A percentile compares a stretch with the other conserved stretches of the same genome.
These are phyloP conservation scores for Pezicula carpinea DNA, from an alignment of 2,329 filamentous ascomycete genomes.

Conservation along the genomic window DNA sequence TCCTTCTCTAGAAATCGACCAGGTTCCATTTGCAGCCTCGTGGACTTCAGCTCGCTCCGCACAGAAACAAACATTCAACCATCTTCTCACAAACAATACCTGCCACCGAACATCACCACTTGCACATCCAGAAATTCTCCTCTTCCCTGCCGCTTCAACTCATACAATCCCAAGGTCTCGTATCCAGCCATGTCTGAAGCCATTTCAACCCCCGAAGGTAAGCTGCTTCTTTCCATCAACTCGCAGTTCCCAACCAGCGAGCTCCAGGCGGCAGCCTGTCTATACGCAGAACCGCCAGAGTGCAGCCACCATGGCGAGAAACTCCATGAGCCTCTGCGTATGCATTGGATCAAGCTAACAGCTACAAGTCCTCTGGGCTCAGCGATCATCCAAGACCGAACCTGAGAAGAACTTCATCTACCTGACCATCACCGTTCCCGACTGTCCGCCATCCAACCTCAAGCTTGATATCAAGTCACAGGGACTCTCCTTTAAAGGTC, in stretches of 20 bases:
- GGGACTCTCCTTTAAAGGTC: constrained; percentile 74
- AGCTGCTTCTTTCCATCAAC: neutral
- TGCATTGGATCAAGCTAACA: constrained; percentile 9
- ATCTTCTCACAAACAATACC: neutral
- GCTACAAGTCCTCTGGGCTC: constrained; percentile 83
- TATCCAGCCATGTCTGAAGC: constrained; percentile 5
- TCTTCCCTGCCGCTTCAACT: too few species aligned
- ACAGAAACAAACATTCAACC: constrained; percentile 1
- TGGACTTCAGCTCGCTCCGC: neutral
- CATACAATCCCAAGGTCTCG: too few species aligned
- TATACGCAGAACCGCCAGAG: neutral
- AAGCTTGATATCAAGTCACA: constrained; percentile 80
- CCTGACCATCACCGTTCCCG: constrained; percentile 83
- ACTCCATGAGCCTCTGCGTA: neutral
- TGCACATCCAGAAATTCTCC: neutral
- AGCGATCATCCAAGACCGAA: constrained; percentile 81
- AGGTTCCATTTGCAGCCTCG: constrained; percentile 1
- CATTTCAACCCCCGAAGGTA: constrained; percentile 7
- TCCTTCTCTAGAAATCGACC: neutral
- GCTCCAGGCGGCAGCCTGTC: neutral
- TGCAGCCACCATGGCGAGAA: neutral
- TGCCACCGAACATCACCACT: neutral
- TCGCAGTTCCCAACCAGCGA: neutral
- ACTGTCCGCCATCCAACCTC: constrained; percentile 70
- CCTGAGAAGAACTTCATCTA: constrained; percentile 90